Conservation (phyloP, 1,284 basidiomycete species). For the Ustilago shanxiensis region DNA sequence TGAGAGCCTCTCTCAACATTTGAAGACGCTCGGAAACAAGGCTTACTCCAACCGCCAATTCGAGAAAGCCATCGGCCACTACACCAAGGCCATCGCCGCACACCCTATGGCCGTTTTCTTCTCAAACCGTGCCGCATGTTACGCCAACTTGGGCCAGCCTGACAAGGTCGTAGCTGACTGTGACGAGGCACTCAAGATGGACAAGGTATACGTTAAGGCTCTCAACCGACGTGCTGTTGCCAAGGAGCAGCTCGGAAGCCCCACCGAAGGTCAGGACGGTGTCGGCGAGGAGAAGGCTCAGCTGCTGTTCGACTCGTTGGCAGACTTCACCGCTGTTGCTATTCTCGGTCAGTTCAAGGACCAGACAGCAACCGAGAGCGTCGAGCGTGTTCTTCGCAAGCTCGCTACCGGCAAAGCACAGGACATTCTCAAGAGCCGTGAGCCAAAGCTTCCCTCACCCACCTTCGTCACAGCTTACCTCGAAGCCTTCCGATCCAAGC, state of each 20-base stretch:
- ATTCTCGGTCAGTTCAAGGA: conserved; percentile 94
- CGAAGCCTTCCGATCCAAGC: conserved; percentile 89
- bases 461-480: conserved; percentile 97
- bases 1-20: conserved; percentile 79
- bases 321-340: conserved; percentile 92
- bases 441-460: conserved; percentile 86
- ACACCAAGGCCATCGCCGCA: conserved; percentile 85
- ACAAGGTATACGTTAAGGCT: conserved; percentile 91
- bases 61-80: conserved; percentile 82
- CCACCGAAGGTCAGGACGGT: conserved; percentile 76
- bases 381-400: conserved; percentile 92
- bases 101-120: conserved; percentile 92
- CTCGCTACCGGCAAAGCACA: conserved; percentile 81
- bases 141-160: conserved; percentile 87
- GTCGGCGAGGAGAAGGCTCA: conserved; percentile 58
- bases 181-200: conserved; percentile 86
- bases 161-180: conserved; percentile 92
- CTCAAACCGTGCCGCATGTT: conserved; percentile 97
- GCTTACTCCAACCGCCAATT: conserved; percentile 87
- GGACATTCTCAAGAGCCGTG: conserved; percentile 81
- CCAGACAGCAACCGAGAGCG: conserved; percentile 80
- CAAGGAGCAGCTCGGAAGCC: conserved; percentile 81
- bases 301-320: conserved; percentile 58
- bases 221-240: conserved; percentile 92
- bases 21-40: conserved; percentile 91